Evolutionary conservation across 331 rosid genomes (phyloP), one percentile per base, ranked within the genome.

Genomic region (Malus hybrid): DNA sequence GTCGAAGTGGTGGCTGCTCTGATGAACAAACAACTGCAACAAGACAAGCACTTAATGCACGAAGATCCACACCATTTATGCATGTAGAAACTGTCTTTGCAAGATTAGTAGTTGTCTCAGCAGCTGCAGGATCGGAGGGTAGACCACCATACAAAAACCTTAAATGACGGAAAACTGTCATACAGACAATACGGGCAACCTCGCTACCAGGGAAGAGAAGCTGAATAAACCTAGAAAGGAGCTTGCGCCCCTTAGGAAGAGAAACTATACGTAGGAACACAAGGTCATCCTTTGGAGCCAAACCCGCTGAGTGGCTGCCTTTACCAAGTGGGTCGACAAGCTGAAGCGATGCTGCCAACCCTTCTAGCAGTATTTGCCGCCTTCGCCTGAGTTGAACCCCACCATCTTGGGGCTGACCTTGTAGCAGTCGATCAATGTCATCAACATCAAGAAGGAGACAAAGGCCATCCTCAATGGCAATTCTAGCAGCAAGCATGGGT

Each of bases 1-100:
- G 94, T 6, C 90, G 91, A 4, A 89, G 84, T 22, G 94, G 94
- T 27, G 94, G 94, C 78, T 85, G 94, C 85, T 89, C 94, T 20
- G 94, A 76, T 39, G 94, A 89, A 77, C 94, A 89, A 79, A 87
- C 94, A 0, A 89, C 94, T 19, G 94, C 94, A 60, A 86, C 92
- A 77, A 89, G 90, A 77, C 94, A 89, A 75, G 90, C 88, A 80
- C 92, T 85, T 27, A 89, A 78, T 18, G 88, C 87, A 68, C 94
- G 83, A 22, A 89, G 85, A 84, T 87, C 92, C 94, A 87, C 86
- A 68, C 87, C 90, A 74, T 42, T 82, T 34, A 89, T 86, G 71
- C 90, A 87, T 7, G 82, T 75, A 64, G 86, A 89, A 74, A 89
- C 92, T 29, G 76, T 80, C 79, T 76, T 86, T 34, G 91, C 84